Conservation (phyloP, 1,284 basidiomycete genomes). For the Ganoderma boninense region DNA sequence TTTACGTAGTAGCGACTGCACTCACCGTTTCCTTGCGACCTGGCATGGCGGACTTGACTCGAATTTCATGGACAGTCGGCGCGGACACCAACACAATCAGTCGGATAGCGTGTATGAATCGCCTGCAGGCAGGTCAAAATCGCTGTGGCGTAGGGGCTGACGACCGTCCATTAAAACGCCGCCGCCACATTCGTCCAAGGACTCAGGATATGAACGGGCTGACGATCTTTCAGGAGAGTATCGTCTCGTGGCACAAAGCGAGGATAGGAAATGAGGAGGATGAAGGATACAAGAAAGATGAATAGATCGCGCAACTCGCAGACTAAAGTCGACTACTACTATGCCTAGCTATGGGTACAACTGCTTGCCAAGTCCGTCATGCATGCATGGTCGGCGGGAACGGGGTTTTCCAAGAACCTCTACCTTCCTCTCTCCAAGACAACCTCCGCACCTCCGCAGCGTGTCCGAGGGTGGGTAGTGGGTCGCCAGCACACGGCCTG, state of each 20-base stretch:
- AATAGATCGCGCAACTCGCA: conserved; percentile 26
- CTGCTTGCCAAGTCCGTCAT: conserved; percentile 21
- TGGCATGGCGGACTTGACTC: neutral
- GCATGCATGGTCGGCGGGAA: conserved; percentile 14
- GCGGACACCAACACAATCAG: neutral
- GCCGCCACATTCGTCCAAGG: neutral
- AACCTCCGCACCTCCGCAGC: conserved; percentile 15
- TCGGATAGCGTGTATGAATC: neutral
- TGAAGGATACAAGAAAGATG: conserved; percentile 33
- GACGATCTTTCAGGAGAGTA: neutral
- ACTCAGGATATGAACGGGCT: neutral
- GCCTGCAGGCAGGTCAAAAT: neutral
- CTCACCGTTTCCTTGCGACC: neutral
- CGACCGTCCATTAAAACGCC: neutral
- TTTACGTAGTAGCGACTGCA: neutral
- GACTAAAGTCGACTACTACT: conserved; percentile 28
- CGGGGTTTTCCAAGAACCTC: conserved; percentile 11
- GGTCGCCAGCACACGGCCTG: conserved; percentile 19
- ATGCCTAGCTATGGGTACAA: conserved; percentile 25
- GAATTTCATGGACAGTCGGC: neutral
- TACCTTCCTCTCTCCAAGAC: neutral
- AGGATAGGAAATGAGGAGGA: neutral
- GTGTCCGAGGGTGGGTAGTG: neutral
- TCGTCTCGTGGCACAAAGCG: neutral
- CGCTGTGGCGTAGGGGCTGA: neutral